Conservation (phyloP, 345 rosid genomes). For the Barbarea vulgaris region DNA sequence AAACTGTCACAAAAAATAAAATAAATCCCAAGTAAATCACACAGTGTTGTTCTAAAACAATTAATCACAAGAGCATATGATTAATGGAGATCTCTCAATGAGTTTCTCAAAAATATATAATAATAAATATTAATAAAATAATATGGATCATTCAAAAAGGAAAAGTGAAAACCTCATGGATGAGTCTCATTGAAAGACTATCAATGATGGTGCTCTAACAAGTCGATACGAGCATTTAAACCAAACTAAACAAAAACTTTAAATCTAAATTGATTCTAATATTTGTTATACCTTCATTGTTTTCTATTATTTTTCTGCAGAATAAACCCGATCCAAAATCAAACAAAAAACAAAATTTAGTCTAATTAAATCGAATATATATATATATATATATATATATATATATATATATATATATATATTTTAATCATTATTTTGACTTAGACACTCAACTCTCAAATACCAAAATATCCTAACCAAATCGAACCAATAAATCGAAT, state of each 20-base stretch:
- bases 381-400: too few relatives aligned
- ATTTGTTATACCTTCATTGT: neutral
- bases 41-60: neutral
- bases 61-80: too few relatives aligned
- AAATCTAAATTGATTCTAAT: neutral
- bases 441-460: neutral
- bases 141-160: too few relatives aligned
- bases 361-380: neutral
- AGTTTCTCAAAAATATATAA: too few relatives aligned
- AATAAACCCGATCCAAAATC: neutral
- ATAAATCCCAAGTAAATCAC: neutral
- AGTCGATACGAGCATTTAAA: constrained; percentile 3
- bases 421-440: too few relatives aligned
- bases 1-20: neutral
- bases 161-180: too few relatives aligned
- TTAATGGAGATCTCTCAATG: too few relatives aligned
- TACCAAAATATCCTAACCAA: neutral
- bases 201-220: too few relatives aligned
- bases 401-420: too few relatives aligned
- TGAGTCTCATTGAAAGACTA: too few relatives aligned
- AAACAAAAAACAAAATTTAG: neutral
- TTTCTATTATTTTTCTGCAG: neutral
- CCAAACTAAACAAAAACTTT: neutral
- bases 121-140: too few relatives aligned
- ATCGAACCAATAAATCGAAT: neutral